Conservation (phyloP, 768 basidiomycete species). For the Cystofilobasidium capitatum region DNA sequence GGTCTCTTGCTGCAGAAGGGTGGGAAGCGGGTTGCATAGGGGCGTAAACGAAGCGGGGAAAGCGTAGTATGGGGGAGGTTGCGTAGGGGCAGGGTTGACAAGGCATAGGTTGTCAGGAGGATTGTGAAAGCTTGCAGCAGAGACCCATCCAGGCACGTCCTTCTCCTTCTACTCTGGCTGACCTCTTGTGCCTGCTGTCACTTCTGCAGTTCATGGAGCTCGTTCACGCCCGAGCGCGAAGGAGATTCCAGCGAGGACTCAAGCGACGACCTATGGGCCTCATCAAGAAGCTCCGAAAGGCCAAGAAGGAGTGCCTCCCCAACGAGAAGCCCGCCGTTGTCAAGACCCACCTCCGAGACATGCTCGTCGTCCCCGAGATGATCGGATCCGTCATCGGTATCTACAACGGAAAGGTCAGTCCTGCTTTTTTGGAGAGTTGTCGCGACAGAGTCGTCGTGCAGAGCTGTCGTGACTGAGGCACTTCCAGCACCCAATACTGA, state of each 20-base stretch:
- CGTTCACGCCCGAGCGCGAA: conserved; percentile 95
- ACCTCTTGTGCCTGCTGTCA: not conserved
- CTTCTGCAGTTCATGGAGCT: conserved; percentile 68
- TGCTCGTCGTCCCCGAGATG: conserved; percentile 99
- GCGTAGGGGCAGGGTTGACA: too few relatives aligned
- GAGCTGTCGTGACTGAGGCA: not conserved
- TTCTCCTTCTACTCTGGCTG: too few relatives aligned
- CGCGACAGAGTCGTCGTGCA: not conserved
- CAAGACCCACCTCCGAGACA: conserved; percentile 98
- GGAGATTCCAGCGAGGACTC: conserved; percentile 97
- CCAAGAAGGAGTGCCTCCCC: conserved; percentile 98
- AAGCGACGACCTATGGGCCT: conserved; percentile 97
- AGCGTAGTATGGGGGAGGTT: too few relatives aligned
- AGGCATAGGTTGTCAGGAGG: too few relatives aligned
- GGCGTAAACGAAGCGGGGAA: not conserved
- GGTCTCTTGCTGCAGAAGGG: not conserved
- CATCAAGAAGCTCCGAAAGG: conserved; percentile 98
- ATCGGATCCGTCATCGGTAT: conserved; percentile 96
- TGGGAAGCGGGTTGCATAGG: not conserved
- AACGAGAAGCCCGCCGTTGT: conserved; percentile 98
- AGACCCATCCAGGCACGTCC: too few relatives aligned
- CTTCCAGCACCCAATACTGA: too few relatives aligned
- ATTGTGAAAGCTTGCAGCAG: too few relatives aligned
- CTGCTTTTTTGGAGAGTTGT: too few relatives aligned
- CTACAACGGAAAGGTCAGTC: conserved; percentile 50